Conservation (phyloP, 352 stramenopile genomes). For the Globisporangium apiculatum region DNA sequence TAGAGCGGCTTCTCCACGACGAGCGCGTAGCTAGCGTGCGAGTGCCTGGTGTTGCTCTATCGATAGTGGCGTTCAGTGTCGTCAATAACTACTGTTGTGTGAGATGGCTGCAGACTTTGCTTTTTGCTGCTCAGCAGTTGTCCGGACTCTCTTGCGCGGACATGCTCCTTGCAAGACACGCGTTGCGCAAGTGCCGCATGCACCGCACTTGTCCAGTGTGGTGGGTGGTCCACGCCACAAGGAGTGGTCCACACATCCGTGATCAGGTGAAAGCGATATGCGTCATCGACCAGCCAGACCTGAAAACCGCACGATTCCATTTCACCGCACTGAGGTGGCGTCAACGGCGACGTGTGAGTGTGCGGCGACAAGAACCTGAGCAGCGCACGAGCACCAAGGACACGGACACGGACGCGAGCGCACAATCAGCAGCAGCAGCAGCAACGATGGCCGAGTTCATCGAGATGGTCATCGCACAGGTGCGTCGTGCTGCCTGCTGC, state of each 20-base stretch:
- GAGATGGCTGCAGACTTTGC: too few relatives aligned
- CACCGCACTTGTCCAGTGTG: not conserved
- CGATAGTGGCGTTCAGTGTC: too few relatives aligned
- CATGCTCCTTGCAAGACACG: too few relatives aligned
- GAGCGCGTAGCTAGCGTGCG: too few relatives aligned
- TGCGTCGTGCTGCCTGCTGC: constrained; percentile 12
- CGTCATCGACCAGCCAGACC: not conserved
- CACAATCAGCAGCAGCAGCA: not conserved
- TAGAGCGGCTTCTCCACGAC: too few relatives aligned
- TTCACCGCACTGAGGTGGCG: too few relatives aligned
- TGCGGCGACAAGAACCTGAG: not conserved
- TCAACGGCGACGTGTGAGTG: not conserved
- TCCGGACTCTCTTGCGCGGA: too few relatives aligned
- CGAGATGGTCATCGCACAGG: constrained; percentile 80
- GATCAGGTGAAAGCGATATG: not conserved
- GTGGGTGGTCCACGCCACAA: too few relatives aligned
- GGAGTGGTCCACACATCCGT: not conserved
- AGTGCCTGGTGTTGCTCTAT: too few relatives aligned
- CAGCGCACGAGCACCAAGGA: not conserved
- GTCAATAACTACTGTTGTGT: too few relatives aligned
- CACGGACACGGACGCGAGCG: not conserved
- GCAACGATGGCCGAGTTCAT: constrained; percentile 69
- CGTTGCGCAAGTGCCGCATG: not conserved
- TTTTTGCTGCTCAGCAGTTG: too few relatives aligned
- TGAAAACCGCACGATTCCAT: not conserved